Percentiles rank a stretch among this genome's conserved stretches.
These are phyloP conservation scores for Penicillium aurantiogriseum DNA, from an alignment of 2,329 filamentous ascomycete genomes.

Conservation along the genomic window DNA sequence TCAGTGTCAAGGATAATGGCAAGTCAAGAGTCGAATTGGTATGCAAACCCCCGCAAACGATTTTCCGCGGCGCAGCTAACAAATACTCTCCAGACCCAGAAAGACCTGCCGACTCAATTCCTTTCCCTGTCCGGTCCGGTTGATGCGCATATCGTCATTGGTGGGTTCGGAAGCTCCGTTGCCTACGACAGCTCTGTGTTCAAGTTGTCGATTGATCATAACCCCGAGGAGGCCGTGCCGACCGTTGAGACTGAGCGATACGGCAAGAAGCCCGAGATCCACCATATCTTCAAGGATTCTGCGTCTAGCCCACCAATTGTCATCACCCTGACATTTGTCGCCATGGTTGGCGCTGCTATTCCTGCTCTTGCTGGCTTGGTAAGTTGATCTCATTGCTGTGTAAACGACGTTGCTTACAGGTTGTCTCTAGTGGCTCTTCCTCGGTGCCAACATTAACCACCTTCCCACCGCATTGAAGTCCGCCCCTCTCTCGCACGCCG, in stretches of 20 bases:
- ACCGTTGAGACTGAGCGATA: constrained; percentile 74
- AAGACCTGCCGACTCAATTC: constrained; percentile 84
- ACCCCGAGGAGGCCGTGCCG: constrained; percentile 60
- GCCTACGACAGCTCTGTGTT: constrained; percentile 71
- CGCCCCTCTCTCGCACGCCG: constrained; percentile 74
- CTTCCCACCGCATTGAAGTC: constrained; percentile 69
- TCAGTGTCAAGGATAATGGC: constrained; percentile 81
- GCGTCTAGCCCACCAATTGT: constrained; percentile 76
- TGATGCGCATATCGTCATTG: constrained; percentile 78
- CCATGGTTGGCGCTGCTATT: constrained; percentile 69
- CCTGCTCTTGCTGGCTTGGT: constrained; percentile 71
- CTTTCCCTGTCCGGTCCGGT: constrained; percentile 66
- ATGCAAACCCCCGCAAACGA: constrained; percentile 36
- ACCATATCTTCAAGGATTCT: constrained; percentile 83
- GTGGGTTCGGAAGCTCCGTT: constrained; percentile 74
- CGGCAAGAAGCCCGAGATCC: constrained; percentile 77
- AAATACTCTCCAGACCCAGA: constrained; percentile 64
- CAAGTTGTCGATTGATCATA: constrained; percentile 64
- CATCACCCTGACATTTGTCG: constrained; percentile 74
- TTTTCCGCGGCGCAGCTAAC: constrained; percentile 19
- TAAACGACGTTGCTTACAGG: constrained; percentile 9
- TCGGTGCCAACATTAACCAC: constrained; percentile 82
- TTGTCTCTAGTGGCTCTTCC: constrained; percentile 65
- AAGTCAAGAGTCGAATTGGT: constrained; percentile 85
- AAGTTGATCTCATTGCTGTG: constrained; percentile 35